Conservation (phyloP, 2,329 filamentous ascomycete genomes). For the Trichoderma polysporum region DNA sequence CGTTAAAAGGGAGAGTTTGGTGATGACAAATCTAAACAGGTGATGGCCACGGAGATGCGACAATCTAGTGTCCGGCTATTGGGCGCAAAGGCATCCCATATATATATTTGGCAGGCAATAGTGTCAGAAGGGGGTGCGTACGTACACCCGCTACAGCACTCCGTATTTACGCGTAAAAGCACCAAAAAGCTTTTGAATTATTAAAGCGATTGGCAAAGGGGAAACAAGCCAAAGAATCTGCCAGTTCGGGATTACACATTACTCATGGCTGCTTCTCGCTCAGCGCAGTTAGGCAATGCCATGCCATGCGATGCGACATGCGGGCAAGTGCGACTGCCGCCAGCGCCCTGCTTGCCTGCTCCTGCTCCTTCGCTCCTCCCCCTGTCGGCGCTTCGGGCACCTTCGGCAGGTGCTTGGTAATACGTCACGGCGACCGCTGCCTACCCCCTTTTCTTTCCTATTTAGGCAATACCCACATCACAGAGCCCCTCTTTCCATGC, state of each 20-base stretch:
- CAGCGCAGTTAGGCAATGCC: background rate
- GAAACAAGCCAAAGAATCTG: background rate
- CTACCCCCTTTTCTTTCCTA: background rate
- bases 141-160: slow-evolving; percentile 3
- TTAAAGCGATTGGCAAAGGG: background rate
- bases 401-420: slow-evolving; percentile 19
- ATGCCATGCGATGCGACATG: background rate
- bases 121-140: background rate
- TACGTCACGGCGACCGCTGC: slow-evolving; percentile 17
- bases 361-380: background rate
- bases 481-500: background rate
- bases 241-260: background rate
- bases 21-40: slow-evolving; percentile 19
- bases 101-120: slow-evolving; percentile 5
- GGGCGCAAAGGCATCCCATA: background rate
- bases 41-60: slow-evolving; percentile 4
- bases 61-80: background rate
- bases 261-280: background rate
- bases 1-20: background rate
- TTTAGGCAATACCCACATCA: background rate
- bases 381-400: slow-evolving; percentile 15
- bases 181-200: background rate
- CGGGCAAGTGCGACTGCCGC: background rate
- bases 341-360: background rate
- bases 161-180: slow-evolving; percentile 5